Evolutionary conservation across 1,284 basidiomycete genomes (phyloP).

Genomic region (Pholiota adiposa): DNA sequence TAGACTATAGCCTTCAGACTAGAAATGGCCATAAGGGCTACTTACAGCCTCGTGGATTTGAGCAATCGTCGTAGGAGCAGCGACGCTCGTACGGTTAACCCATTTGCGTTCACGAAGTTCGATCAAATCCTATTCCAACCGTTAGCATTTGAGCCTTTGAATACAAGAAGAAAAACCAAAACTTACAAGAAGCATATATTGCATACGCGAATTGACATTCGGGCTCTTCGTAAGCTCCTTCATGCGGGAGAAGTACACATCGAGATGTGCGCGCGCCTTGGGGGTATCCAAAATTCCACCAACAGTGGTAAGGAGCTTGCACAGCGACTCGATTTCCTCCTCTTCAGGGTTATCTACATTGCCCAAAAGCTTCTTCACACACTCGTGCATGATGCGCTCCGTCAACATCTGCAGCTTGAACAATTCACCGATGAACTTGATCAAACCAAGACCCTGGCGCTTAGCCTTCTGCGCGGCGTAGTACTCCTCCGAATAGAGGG

Average conservation of each 20-base stretch:
- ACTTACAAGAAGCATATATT: conserved; percentile 92
- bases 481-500: conserved; percentile 94
- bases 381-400: conserved; percentile 95
- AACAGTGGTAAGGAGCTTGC: conserved; percentile 91
- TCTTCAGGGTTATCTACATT: conserved; percentile 96
- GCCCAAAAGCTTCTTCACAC: conserved; percentile 91
- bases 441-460: conserved; percentile 94
- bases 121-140: conserved; percentile 73
- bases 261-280: conserved; percentile 86
- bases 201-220: conserved; percentile 86
- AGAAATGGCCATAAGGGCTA: conserved; percentile 21
- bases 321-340: conserved; percentile 96
- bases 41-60: conserved; percentile 87
- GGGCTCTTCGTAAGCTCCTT: conserved; percentile 76
- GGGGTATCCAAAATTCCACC: conserved; percentile 80
- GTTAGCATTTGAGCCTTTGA: neutral
- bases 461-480: conserved; percentile 97
- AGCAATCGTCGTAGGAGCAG: conserved; percentile 88
- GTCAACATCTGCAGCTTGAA: conserved; percentile 97
- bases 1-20: conserved; percentile 15
- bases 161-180: neutral
- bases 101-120: conserved; percentile 88
- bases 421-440: conserved; percentile 97
- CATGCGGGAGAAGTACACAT: conserved; percentile 93
- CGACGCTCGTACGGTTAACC: conserved; percentile 73